phyloP scores from a whole-genome alignment of 176 grass and related monocot species.

The Oryza meyeriana region DNA sequence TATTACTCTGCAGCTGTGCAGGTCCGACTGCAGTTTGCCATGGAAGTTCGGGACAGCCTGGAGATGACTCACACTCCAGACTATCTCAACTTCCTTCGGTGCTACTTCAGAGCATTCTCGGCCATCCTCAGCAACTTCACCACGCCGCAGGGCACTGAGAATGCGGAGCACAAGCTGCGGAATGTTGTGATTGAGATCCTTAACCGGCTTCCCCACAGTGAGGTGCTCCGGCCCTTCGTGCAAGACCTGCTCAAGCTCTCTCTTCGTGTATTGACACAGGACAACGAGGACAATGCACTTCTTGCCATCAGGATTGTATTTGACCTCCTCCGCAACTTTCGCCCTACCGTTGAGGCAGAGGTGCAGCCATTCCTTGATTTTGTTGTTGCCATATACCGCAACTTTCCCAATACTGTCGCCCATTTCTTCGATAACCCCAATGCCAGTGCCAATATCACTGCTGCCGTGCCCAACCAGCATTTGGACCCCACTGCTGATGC shows the following conservation, averaged over 20 bases:
- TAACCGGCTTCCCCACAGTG: conserved; percentile 93
- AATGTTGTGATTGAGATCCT: conserved; percentile 97
- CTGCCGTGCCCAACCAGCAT: conserved; percentile 37
- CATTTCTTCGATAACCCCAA: conserved; percentile 75
- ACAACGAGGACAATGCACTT: conserved; percentile 95
- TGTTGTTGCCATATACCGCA: conserved; percentile 80
- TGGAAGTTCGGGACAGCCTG: conserved; percentile 90
- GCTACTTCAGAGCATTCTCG: conserved; percentile 94
- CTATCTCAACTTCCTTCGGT: conserved; percentile 90
- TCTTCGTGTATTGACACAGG: conserved; percentile 78
- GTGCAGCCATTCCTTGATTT: conserved; percentile 98
- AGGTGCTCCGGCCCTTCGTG: conserved; percentile 96
- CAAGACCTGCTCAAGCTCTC: conserved; percentile 97
- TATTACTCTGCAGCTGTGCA: conserved; percentile 58
- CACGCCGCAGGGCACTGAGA: conserved; percentile 66
- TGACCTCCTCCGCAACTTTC: conserved; percentile 95
- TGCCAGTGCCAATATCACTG: conserved; percentile 28
- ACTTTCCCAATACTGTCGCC: conserved; percentile 63
- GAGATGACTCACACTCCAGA: conserved; percentile 96
- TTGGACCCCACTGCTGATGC: conserved; percentile 50
- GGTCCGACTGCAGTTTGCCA: conserved; percentile 73
- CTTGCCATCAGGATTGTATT: conserved; percentile 93
- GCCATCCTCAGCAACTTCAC: conserved; percentile 73
- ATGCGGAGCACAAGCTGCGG: conserved; percentile 84
- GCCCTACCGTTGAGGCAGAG: conserved; percentile 95